These are phyloP conservation scores for Oryza glumipatula DNA, from an alignment of 176 grass and related monocot genomes.

Conservation along the genomic window DNA sequence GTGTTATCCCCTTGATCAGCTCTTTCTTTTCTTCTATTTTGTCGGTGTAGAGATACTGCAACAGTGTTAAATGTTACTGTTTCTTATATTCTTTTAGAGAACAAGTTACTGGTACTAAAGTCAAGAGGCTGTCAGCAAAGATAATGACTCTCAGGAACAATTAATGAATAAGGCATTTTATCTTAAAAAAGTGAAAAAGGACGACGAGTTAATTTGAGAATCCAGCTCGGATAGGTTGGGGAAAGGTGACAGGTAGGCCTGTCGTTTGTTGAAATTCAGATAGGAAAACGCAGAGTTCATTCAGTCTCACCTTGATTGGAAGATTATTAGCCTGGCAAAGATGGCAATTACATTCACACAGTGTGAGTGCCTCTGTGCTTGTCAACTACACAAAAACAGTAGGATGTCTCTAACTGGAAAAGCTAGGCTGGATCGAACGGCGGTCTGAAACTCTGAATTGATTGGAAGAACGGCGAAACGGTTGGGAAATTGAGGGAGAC, in stretches of 20 bases:
- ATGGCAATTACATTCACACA: too few relatives aligned
- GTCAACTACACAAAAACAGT: too few relatives aligned
- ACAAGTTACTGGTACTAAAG: conserved; percentile 14
- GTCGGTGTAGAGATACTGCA: conserved; percentile 69
- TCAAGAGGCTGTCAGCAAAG: background rate
- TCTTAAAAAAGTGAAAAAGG: background rate
- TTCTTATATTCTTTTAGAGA: background rate
- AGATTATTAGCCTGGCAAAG: background rate
- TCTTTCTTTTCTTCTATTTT: conserved; percentile 75
- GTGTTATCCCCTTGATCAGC: conserved; percentile 63
- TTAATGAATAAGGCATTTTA: background rate
- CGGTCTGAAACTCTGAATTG: background rate
- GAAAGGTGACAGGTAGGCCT: conserved; percentile 6
- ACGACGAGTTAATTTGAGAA: background rate
- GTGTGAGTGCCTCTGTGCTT: too few relatives aligned
- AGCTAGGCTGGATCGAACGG: background rate
- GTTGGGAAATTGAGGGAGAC: conserved; percentile 31
- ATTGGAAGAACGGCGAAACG: conserved; percentile 1
- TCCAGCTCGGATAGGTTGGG: background rate
- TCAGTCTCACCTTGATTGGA: background rate
- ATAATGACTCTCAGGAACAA: background rate
- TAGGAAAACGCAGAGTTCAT: background rate
- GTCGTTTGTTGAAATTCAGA: conserved; percentile 40
- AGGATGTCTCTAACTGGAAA: background rate
- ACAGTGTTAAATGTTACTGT: background rate